phyloP scores from a whole-genome alignment of 139 green algal genomes.

The Zygnema circumcarinatum region DNA sequence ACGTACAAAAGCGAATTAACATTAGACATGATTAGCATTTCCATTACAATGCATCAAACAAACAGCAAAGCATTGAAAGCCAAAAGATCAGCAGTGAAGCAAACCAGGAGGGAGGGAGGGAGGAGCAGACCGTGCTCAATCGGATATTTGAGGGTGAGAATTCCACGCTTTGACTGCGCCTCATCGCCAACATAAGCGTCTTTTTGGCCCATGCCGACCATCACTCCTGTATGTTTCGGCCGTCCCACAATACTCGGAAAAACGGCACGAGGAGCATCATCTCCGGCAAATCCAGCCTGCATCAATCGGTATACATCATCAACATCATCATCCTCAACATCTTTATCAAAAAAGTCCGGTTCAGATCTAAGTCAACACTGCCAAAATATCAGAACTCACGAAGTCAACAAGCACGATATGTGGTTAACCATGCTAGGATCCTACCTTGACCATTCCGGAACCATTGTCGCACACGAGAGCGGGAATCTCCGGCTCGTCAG shows the following conservation, averaged over 20 bases:
- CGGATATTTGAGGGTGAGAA: slow-evolving; percentile 69
- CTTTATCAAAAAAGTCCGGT: slow-evolving; percentile 45
- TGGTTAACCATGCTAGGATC: background rate
- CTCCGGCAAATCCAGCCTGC: slow-evolving; percentile 67
- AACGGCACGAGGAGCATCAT: slow-evolving; percentile 65
- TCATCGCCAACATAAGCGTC: slow-evolving; percentile 69
- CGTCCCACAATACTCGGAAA: slow-evolving; percentile 69
- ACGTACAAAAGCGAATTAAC: no score
- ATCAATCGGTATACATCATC: slow-evolving; percentile 63
- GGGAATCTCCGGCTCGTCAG: slow-evolving; percentile 50
- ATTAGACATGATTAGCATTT: no score
- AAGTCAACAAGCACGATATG: no score
- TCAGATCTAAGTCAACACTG: slow-evolving; percentile 8
- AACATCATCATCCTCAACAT: slow-evolving; percentile 57
- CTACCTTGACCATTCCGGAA: slow-evolving; percentile 64
- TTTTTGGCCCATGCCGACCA: slow-evolving; percentile 69
- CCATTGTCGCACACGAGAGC: slow-evolving; percentile 70
- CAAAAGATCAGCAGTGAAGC: no score
- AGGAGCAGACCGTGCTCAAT: slow-evolving; percentile 64
- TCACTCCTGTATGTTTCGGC: slow-evolving; percentile 61
- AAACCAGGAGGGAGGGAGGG: no score
- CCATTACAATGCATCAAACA: no score
- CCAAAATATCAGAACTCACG: slow-evolving; percentile 9
- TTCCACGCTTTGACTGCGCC: slow-evolving; percentile 67
- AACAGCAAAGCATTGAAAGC: no score